These are phyloP conservation scores for Geotrichum aggregatum DNA, from an alignment of 1,139 yeast species.

Conservation along the genomic window DNA sequence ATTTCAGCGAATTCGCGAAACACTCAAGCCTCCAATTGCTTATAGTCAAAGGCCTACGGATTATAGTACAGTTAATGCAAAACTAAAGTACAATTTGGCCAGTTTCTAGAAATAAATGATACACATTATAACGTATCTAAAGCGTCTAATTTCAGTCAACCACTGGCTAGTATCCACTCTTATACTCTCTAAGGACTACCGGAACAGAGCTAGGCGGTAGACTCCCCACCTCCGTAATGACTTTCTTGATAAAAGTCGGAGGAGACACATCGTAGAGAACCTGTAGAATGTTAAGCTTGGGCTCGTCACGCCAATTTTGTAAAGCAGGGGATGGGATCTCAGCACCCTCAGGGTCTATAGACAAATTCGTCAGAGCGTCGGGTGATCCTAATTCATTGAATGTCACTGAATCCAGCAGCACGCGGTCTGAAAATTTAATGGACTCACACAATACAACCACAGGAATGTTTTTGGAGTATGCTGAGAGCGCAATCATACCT, in stretches of 20 bases:
- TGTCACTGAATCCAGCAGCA: conserved; percentile 91
- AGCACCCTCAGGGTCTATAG: conserved; percentile 39
- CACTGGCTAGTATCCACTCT: conserved; percentile 42
- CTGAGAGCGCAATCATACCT: conserved; percentile 88
- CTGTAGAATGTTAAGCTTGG: conserved; percentile 68
- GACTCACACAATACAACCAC: conserved; percentile 95
- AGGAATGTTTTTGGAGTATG: conserved; percentile 83
- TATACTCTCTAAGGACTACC: conserved; percentile 88
- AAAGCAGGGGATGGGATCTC: conserved; percentile 42
- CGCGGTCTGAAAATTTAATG: conserved; percentile 89
- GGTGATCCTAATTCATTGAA: conserved; percentile 88
- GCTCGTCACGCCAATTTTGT: conserved; percentile 60
- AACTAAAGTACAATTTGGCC: too few relatives aligned
- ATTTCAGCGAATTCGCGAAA: too few relatives aligned
- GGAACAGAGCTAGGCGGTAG: conserved; percentile 97
- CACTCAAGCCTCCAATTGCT: too few relatives aligned
- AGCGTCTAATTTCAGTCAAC: too few relatives aligned
- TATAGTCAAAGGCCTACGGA: too few relatives aligned
- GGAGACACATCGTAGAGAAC: conserved; percentile 93
- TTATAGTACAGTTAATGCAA: too few relatives aligned
- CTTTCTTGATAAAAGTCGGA: conserved; percentile 87
- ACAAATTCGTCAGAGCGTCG: conserved; percentile 58
- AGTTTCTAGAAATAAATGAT: too few relatives aligned
- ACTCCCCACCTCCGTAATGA: conserved; percentile 93
- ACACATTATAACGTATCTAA: too few relatives aligned